These are phyloP conservation scores for Globisporangium sylvaticum DNA, from an alignment of 352 stramenopile species.

Conservation along the genomic window DNA sequence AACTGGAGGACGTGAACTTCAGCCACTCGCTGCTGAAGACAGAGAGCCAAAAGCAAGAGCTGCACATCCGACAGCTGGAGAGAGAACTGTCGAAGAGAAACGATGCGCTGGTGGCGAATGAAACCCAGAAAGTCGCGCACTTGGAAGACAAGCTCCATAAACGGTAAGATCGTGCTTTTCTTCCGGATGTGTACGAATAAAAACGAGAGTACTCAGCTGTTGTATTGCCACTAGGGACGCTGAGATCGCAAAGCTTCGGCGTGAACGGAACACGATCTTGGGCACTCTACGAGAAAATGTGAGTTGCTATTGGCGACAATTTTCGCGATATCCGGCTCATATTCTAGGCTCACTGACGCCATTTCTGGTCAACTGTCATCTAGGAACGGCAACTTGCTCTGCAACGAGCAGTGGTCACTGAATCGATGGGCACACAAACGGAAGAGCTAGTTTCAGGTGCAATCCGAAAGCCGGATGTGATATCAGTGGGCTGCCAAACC, in stretches of 20 bases:
- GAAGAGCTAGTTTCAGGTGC: no score
- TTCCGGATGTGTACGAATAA: background rate
- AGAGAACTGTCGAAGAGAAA: slow-evolving; percentile 51
- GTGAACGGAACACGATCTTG: slow-evolving; percentile 64
- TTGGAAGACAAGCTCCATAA: slow-evolving; percentile 41
- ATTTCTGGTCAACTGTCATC: background rate
- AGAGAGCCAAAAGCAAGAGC: slow-evolving; percentile 57
- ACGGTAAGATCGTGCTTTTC: slow-evolving; percentile 18
- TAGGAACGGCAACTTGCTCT: slow-evolving; percentile 33
- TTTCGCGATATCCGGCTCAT: background rate
- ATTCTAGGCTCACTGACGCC: background rate
- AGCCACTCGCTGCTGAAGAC: slow-evolving; percentile 44
- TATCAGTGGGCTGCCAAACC: slow-evolving; percentile 10
- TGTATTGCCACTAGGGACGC: slow-evolving; percentile 32
- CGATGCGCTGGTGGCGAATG: slow-evolving; percentile 33
- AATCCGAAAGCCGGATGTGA: background rate
- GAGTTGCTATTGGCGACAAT: background rate
- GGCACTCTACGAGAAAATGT: slow-evolving; percentile 48
- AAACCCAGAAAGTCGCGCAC: slow-evolving; percentile 38
- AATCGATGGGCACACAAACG: slow-evolving; percentile 23
- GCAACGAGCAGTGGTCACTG: slow-evolving; percentile 11
- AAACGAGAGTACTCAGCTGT: background rate
- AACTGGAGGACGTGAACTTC: slow-evolving; percentile 49
- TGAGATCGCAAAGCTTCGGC: slow-evolving; percentile 51
- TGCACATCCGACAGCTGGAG: slow-evolving; percentile 55